Percentiles rank a stretch among this genome's conserved stretches.
phyloP scores from a whole-genome alignment of 305 asterid genomes.

The Caryopteris hybrid region DNA sequence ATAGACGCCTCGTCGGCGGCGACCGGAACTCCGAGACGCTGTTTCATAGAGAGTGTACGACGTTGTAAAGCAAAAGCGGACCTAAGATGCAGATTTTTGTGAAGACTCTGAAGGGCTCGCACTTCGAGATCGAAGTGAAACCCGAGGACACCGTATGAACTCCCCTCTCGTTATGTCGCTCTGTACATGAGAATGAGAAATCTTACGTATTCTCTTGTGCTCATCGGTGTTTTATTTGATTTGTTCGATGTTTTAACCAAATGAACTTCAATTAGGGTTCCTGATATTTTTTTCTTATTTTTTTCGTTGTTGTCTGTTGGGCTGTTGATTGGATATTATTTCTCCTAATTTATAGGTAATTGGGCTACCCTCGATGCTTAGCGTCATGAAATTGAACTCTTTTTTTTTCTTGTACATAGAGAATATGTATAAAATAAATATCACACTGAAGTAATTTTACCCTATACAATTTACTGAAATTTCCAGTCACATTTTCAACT shows the following conservation, averaged over 20 bases:
- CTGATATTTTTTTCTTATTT: constrained; percentile 2
- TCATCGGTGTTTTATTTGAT: not conserved
- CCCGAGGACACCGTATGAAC: constrained; percentile 55
- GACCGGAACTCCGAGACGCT: constrained; percentile 30
- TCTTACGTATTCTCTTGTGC: not conserved
- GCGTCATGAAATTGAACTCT: not conserved
- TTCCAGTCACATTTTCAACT: not conserved
- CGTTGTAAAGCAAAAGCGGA: not conserved
- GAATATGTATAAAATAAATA: no score
- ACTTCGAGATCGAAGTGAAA: constrained; percentile 68
- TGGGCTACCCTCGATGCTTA: not conserved
- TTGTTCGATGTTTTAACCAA: constrained; percentile 3
- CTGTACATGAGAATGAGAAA: not conserved
- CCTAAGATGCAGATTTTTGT: constrained; percentile 58
- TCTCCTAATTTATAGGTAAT: not conserved
- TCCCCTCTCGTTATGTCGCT: not conserved
- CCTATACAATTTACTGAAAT: not conserved
- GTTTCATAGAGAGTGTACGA: not conserved
- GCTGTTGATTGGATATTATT: not conserved
- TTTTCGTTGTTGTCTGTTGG: not conserved
- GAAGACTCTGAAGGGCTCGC: constrained; percentile 67
- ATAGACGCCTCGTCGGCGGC: constrained; percentile 22
- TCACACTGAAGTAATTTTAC: no score
- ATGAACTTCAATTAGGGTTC: constrained; percentile 41
- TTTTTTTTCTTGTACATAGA: not conserved